Conservation (phyloP, 306 rosid species). For the Cucurbita argyrosperma region DNA sequence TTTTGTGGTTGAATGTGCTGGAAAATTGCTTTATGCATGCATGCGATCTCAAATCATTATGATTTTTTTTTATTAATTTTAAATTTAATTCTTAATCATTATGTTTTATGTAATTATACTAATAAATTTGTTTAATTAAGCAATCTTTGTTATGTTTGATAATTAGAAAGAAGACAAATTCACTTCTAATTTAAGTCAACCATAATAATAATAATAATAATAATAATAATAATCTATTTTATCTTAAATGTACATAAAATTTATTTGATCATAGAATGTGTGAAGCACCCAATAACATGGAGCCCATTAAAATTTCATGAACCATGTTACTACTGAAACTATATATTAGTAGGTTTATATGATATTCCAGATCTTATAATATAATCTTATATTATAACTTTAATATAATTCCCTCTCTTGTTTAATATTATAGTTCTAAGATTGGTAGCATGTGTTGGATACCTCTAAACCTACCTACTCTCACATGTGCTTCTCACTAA, state of each 20-base stretch:
- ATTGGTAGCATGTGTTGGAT: constrained; percentile 33
- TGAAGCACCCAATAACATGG: constrained; percentile 34
- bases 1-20: not conserved
- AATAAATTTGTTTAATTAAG: not conserved
- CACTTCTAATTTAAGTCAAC: not conserved
- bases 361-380: constrained; percentile 16
- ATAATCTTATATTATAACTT: constrained; percentile 1
- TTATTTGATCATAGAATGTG: not conserved
- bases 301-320: constrained; percentile 21
- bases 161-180: not conserved
- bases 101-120: not conserved
- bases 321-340: constrained; percentile 16
- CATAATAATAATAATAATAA: not conserved
- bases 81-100: no score
- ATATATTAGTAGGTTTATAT: constrained; percentile 1
- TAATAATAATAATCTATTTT: not conserved
- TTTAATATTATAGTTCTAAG: constrained; percentile 6
- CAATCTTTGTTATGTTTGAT: not conserved
- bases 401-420: constrained; percentile 1
- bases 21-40: not conserved
- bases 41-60: not conserved
- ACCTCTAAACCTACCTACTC: constrained; percentile 29
- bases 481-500: constrained; percentile 31
- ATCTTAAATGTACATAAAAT: not conserved
- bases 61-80: no score